These are phyloP conservation scores for Pythium sukuiense DNA, from an alignment of 352 stramenopile species.

Conservation along the genomic window DNA sequence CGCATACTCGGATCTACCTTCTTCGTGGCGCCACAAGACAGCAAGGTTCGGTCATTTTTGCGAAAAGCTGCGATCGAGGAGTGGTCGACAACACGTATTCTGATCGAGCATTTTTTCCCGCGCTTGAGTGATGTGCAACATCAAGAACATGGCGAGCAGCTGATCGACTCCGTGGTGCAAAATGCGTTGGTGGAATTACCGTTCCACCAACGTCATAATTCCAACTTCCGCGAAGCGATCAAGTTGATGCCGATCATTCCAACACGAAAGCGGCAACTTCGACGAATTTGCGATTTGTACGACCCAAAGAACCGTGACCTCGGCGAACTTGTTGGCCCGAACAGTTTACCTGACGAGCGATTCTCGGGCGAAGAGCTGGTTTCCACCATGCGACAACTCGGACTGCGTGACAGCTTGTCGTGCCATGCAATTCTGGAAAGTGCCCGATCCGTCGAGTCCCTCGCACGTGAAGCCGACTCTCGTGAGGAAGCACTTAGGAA, in stretches of 20 bases:
- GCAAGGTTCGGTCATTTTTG: slow-evolving; percentile 43
- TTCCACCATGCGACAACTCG: slow-evolving; percentile 52
- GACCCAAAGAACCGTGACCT: slow-evolving; percentile 71
- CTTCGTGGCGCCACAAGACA: slow-evolving; percentile 39
- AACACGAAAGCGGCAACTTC: slow-evolving; percentile 53
- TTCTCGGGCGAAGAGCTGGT: slow-evolving; percentile 54
- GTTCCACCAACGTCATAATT: slow-evolving; percentile 56
- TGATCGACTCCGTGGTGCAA: slow-evolving; percentile 57
- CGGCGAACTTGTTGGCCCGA: slow-evolving; percentile 61
- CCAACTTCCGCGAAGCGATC: slow-evolving; percentile 49
- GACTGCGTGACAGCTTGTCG: slow-evolving; percentile 58
- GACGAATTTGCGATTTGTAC: slow-evolving; percentile 54
- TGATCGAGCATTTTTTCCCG: slow-evolving; percentile 67
- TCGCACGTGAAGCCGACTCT: slow-evolving; percentile 27
- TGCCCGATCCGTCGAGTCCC: slow-evolving; percentile 54
- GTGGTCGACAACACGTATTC: slow-evolving; percentile 51
- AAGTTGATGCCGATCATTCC: slow-evolving; percentile 47
- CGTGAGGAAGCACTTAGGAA: slow-evolving; percentile 38
- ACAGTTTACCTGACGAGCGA: slow-evolving; percentile 50
- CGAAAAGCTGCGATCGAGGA: slow-evolving; percentile 51
- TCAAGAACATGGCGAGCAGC: slow-evolving; percentile 18
- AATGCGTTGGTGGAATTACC: slow-evolving; percentile 43
- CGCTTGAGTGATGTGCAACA: slow-evolving; percentile 37
- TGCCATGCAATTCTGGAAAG: slow-evolving; percentile 75
- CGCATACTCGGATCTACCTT: slow-evolving; percentile 54